phyloP scores from a whole-genome alignment of 805 yeast genomes.

The Ogataea pignaliae region DNA sequence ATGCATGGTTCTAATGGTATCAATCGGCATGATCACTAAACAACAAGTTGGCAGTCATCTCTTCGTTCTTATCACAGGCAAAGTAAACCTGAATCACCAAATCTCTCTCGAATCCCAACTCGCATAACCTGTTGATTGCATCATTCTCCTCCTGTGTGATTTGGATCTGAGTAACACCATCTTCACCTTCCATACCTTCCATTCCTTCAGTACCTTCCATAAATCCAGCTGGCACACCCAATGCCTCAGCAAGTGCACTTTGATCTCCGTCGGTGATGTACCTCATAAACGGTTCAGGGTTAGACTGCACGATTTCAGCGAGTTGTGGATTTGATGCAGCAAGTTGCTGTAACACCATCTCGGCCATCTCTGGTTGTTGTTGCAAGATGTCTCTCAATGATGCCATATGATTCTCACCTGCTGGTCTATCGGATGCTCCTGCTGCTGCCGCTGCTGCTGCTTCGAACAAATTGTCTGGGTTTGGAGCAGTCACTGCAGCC shows the following conservation, averaged over 20 bases:
- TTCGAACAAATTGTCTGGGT: constrained; percentile 48
- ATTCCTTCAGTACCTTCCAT: constrained; percentile 31
- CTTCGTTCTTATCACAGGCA: constrained; percentile 98
- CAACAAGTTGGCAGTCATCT: constrained; percentile 88
- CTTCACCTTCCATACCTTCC: constrained; percentile 38
- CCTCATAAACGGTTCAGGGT: constrained; percentile 87
- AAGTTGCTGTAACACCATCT: constrained; percentile 75
- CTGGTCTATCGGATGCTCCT: constrained; percentile 25
- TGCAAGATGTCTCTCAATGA: constrained; percentile 74
- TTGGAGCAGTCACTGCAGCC: constrained; percentile 29
- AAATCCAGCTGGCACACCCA: constrained; percentile 37
- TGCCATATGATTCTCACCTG: constrained; percentile 37
- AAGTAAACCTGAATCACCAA: constrained; percentile 89
- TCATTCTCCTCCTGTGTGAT: constrained; percentile 80
- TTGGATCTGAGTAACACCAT: constrained; percentile 47
- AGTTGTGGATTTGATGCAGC: constrained; percentile 81
- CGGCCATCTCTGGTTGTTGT: constrained; percentile 84
- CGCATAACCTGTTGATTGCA: constrained; percentile 87
- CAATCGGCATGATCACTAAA: constrained; percentile 52
- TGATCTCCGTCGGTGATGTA: constrained; percentile 62
- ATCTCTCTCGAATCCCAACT: constrained; percentile 86
- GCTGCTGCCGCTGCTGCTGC: constrained; percentile 41
- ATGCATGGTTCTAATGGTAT: neutral
- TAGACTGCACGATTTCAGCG: constrained; percentile 70
- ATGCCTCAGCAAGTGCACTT: constrained; percentile 43